A percentile compares a stretch with the other conserved stretches of the same genome.
phyloP scores from a whole-genome alignment of 352 stramenopile genomes.

The Globisporangium splendens region DNA sequence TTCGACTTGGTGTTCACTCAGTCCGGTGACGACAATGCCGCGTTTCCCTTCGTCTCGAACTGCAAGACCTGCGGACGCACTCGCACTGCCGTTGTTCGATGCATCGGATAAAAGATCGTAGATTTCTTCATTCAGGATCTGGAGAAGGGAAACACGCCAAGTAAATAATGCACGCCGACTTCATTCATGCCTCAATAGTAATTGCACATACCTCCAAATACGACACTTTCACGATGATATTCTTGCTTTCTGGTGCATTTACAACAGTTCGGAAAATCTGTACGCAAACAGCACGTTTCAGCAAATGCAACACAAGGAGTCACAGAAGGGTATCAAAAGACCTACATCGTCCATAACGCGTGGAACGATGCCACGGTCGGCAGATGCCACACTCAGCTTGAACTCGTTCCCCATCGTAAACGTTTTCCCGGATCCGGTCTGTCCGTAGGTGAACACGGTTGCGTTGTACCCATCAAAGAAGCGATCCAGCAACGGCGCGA shows the following conservation, averaged over 20 bases:
- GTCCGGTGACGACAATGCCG: conserved; percentile 86
- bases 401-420: conserved; percentile 94
- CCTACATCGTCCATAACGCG: conserved; percentile 68
- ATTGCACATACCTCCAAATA: conserved; percentile 52
- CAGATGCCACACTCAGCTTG: conserved; percentile 20
- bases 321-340: not conserved
- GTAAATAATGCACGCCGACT: too few relatives aligned
- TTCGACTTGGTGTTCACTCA: conserved; percentile 74
- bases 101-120: conserved; percentile 84
- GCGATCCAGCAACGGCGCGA: conserved; percentile 61
- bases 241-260: conserved; percentile 20
- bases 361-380: conserved; percentile 74
- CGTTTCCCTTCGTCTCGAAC: conserved; percentile 88
- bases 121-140: conserved; percentile 98
- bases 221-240: conserved; percentile 56
- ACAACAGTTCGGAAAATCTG: conserved; percentile 54
- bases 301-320: not conserved
- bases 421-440: conserved; percentile 89
- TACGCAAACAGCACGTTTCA: not conserved
- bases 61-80: conserved; percentile 30
- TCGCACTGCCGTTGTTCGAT: conserved; percentile 10
- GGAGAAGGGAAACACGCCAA: not conserved
- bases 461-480: conserved; percentile 95
- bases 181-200: too few relatives aligned
- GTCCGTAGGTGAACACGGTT: conserved; percentile 94